Conservation (phyloP, 768 basidiomycete genomes). For the Mycena pura region DNA sequence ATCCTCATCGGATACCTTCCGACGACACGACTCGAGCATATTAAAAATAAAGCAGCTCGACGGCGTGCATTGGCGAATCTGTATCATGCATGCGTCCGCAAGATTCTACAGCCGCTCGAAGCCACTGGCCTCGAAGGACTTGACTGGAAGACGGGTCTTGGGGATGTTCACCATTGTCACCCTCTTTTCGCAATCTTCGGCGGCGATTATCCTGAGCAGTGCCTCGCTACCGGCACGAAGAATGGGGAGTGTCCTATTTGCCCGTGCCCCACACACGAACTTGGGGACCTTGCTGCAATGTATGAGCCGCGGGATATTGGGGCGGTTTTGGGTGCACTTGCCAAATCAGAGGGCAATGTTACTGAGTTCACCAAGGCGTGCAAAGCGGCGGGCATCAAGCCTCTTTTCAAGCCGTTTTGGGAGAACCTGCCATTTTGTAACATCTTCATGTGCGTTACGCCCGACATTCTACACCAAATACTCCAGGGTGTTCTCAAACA, state of each 20-base stretch:
- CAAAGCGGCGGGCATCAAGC: constrained; percentile 13
- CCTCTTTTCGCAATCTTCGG: constrained; percentile 47
- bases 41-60: constrained; percentile 16
- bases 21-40: constrained; percentile 33
- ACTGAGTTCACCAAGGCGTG: constrained; percentile 15
- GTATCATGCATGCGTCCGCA: constrained; percentile 38
- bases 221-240: constrained; percentile 36
- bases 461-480: constrained; percentile 44
- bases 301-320: constrained; percentile 3
- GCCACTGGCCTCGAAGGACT: constrained; percentile 38
- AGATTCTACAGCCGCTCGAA: constrained; percentile 37
- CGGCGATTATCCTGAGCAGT: constrained; percentile 50
- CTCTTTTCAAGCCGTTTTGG: constrained; percentile 33
- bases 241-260: constrained; percentile 31
- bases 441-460: constrained; percentile 33
- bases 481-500: constrained; percentile 43
- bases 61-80: constrained; percentile 1
- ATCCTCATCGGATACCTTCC: constrained; percentile 42
- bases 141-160: constrained; percentile 39
- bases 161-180: constrained; percentile 34
- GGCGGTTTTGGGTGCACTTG: not conserved
- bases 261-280: constrained; percentile 6
- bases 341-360: too few relatives aligned
- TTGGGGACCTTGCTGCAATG: constrained; percentile 4
- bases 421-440: constrained; percentile 36